Evolutionary conservation across 2,329 filamentous ascomycete species (phyloP), one percentile per base, ranked within the genome.

Genomic region (Keithomyces neogunnii): DNA sequence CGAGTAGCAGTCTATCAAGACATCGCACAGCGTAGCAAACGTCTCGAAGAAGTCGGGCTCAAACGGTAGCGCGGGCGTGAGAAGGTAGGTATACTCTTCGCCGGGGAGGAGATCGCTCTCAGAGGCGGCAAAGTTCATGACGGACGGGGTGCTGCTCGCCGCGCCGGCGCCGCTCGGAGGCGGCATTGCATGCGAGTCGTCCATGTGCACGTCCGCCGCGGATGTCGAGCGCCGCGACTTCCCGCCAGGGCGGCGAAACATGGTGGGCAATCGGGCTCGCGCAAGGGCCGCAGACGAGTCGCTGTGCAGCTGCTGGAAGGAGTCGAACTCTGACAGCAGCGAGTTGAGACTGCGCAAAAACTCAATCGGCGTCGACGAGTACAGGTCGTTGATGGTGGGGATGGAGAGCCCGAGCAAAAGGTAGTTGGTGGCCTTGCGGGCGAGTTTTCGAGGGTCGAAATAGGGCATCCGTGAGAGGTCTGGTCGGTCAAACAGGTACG

Each of bases 41-140:
- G 91, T 96, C 71, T 95, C 90, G 67, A 92, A 93, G 63, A 96
- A 99, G 69, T 99, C 93, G 0, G 93, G 93, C 57, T 97, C 91
- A 63, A 99, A 99, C 0, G 93, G 93, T 46, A 99, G 72, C 13
- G 84, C 86, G 0, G 93, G 93, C n/a, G 92, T 97, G 26, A 96
- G 77, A 2, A 99, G 76, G 65, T 92, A 85, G 0, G 84, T 82
- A 66, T 96, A 99, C 62, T 95, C 89, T 63, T 95, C 90, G 38
- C 90, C 89, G 0, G 87, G 85, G 1, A 88, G 72, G 29, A 89
- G 75, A 56, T 89, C 87, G 6, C 75, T 78, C 61, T 77, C 81
- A 55, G 76, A 80, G 48, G 76, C 77, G 50, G 71, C 77, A 61
- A 84, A 82, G 55, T 72, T 76, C 63, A 80, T 79, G 26, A 81